phyloP scores from a whole-genome alignment of 2,329 filamentous ascomycete species.

The Pestalotiopsis sp. region DNA sequence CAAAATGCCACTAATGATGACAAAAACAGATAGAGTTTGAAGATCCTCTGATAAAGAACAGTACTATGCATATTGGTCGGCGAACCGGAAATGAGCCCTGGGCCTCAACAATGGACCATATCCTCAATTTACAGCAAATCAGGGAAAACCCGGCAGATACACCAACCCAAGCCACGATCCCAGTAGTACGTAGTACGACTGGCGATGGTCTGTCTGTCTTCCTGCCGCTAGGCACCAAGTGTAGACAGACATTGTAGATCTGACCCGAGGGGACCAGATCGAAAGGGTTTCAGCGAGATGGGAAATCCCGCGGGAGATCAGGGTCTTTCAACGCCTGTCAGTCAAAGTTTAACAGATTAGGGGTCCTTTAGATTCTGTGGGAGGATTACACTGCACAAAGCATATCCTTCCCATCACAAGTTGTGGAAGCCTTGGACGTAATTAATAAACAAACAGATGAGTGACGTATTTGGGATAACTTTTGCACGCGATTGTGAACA shows the following conservation, averaged over 20 bases:
- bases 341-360: not conserved
- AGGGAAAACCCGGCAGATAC: not conserved
- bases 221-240: not conserved
- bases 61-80: not conserved
- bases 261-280: not conserved
- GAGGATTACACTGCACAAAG: not conserved
- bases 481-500: not conserved
- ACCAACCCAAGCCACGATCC: not conserved
- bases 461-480: constrained; percentile 5
- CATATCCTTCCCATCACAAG: not conserved
- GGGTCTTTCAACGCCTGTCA: not conserved
- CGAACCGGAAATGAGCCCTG: constrained; percentile 11
- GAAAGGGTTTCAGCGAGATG: not conserved
- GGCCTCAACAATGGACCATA: not conserved
- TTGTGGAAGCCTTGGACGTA: not conserved
- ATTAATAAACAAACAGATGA: too few species aligned
- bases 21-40: constrained; percentile 2
- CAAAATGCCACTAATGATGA: not conserved
- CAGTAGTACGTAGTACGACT: constrained; percentile 1
- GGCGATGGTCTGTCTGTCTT: not conserved
- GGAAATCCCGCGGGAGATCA: not conserved
- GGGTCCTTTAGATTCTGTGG: not conserved
- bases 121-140: not conserved
- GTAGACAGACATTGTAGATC: not conserved
- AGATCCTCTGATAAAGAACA: not conserved